A percentile compares a stretch with the other conserved stretches of the same genome.
These are phyloP conservation scores for Claviceps capensis DNA, from an alignment of 2,329 filamentous ascomycete species.

Conservation along the genomic window DNA sequence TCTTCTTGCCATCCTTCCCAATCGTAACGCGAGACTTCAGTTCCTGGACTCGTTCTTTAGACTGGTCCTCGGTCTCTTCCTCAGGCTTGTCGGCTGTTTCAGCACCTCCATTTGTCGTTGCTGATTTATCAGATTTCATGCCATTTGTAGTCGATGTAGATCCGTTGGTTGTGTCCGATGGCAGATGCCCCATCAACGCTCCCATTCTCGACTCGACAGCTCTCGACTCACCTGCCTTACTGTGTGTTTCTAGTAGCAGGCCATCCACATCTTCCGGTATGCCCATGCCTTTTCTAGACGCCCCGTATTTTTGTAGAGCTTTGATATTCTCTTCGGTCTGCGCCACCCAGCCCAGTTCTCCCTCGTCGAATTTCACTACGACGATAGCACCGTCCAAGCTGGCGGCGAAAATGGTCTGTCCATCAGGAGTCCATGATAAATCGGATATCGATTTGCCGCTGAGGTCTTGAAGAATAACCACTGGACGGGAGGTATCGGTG, in stretches of 20 bases:
- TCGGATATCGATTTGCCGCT: conserved; percentile 88
- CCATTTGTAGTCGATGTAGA: conserved; percentile 34
- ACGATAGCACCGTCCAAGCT: conserved; percentile 85
- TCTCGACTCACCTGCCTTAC: conserved; percentile 79
- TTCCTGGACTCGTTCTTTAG: conserved; percentile 38
- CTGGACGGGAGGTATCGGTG: conserved; percentile 81
- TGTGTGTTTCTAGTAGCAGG: conserved; percentile 74
- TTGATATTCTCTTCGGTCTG: conserved; percentile 82
- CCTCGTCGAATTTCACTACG: conserved; percentile 65
- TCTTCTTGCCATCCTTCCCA: conserved; percentile 93
- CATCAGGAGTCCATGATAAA: conserved; percentile 85
- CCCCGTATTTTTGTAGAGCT: conserved; percentile 84
- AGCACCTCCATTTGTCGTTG: conserved; percentile 25
- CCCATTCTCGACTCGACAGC: conserved; percentile 94
- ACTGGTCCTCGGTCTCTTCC: conserved; percentile 39
- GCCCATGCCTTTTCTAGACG: conserved; percentile 72
- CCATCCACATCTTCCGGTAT: conserved; percentile 89
- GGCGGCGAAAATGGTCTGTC: conserved; percentile 70
- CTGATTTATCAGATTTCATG: conserved; percentile 30
- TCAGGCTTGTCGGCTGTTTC: conserved; percentile 19
- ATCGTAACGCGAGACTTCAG: conserved; percentile 88
- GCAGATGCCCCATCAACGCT: conserved; percentile 84
- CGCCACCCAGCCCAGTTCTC: conserved; percentile 82
- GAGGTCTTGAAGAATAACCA: conserved; percentile 81
- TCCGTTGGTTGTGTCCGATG: conserved; percentile 37